These are phyloP conservation scores for Microthlaspi erraticum DNA, from an alignment of 345 rosid species.

Conservation along the genomic window DNA sequence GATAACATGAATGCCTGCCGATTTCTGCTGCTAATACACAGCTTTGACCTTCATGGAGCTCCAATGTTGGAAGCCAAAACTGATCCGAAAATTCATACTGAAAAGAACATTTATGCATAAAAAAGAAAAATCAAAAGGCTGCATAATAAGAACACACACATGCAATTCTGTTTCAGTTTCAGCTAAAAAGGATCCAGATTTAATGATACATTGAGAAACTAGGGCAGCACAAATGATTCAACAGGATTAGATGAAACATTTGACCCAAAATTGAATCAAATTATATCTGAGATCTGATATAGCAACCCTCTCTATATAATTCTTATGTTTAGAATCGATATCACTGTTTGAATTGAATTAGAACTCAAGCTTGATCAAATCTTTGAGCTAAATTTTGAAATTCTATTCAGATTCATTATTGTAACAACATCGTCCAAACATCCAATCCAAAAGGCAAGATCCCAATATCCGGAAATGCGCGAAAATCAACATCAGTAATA, in stretches of 20 bases:
- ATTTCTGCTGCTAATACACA: neutral
- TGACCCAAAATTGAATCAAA: neutral
- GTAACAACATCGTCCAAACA: neutral
- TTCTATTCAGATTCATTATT: neutral
- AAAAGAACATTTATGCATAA: neutral
- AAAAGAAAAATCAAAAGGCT: neutral
- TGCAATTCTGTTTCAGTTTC: too few relatives aligned
- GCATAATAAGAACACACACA: too few relatives aligned
- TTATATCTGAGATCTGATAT: conserved; percentile 2
- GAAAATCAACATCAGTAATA: neutral
- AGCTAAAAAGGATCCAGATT: too few relatives aligned
- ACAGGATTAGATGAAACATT: neutral
- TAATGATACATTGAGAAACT: too few relatives aligned
- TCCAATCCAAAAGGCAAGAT: neutral
- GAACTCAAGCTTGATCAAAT: neutral
- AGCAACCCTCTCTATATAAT: neutral
- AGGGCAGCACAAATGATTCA: conserved; percentile 1
- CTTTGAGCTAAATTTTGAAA: neutral
- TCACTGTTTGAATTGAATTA: neutral
- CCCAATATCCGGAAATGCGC: neutral
- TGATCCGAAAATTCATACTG: conserved; percentile 10
- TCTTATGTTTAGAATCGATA: neutral
- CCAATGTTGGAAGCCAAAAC: neutral
- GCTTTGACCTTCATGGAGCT: conserved; percentile 24
- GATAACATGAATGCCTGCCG: conserved; percentile 27